Evolutionary conservation across 495 filamentous ascomycete genomes (phyloP), one percentile per base, ranked within the genome.

Genomic region (Bacidia rubella): DNA sequence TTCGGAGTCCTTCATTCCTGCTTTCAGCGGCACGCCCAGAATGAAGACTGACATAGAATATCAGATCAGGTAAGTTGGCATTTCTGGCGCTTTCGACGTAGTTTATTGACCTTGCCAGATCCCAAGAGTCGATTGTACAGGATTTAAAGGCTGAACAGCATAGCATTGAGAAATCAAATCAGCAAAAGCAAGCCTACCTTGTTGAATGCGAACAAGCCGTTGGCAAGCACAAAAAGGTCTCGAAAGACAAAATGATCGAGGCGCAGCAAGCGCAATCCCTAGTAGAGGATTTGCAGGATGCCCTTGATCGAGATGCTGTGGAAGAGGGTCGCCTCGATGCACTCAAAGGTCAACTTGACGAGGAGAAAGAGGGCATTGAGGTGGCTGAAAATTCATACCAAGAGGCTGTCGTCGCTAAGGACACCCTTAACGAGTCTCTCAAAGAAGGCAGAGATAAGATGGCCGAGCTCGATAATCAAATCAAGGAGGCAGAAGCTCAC

Each of bases 1-100:
- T 49, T 73, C 65, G n/a, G 69, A 78, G 48, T 67, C 66, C 43
- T 75, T 79, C 15, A 74, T 86, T 22, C 29, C 63, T n/a, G 61
- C 65, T 29, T 80, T 66, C 52, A 63, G 49, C 2, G 67, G 74
- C 2, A 64, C 58, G n/a, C 69, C 81, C 22, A 79, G 87, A 9
- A 93, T 97, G 81, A 83, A 84, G 65, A 83, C 86, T 0, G 86
- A 95, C 60, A 67, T 79, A 7, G 82, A 78, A 38, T 75, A 75
- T 20, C 85, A 86, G 65, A 74, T 85, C 38, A 70, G 67, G 67
- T 77, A 73, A 40, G 68, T 45, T 41, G 10, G 9, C 20, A 17
- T 22, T 38, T 19, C 19, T 10, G 44, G 19, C 53, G n/a, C 35
- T 24, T 25, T 27, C n/a, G 9, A 10, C 11, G 3, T 40, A 17